Conservation (phyloP, 345 rosid genomes). For the Sonneratia caseolaris region DNA sequence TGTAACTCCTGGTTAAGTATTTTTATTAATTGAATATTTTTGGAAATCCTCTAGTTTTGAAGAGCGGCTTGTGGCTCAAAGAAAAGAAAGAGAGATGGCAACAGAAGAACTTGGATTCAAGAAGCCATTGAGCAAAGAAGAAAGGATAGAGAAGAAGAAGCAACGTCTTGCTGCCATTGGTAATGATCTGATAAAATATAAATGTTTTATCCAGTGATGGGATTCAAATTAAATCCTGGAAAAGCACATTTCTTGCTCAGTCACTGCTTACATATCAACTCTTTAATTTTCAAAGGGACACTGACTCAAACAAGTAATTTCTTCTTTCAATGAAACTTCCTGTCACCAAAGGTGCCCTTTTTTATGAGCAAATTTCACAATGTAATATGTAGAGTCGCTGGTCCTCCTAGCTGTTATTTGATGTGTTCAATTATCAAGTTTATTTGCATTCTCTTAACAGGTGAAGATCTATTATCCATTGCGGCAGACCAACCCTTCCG, state of each 20-base stretch:
- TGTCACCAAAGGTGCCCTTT: background rate
- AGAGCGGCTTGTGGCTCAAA: conserved; percentile 89
- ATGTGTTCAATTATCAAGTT: background rate
- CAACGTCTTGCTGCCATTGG: conserved; percentile 96
- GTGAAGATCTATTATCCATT: conserved; percentile 91
- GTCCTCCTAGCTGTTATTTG: background rate
- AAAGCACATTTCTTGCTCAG: background rate
- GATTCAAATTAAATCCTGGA: background rate
- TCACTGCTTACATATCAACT: background rate
- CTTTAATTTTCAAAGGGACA: background rate
- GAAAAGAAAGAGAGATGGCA: conserved; percentile 77
- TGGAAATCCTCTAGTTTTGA: conserved; percentile 49
- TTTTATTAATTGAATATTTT: background rate
- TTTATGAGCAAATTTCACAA: background rate
- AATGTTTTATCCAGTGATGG: background rate
- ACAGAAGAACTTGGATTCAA: conserved; percentile 78
- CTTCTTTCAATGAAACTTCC: background rate
- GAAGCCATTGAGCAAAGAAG: conserved; percentile 77
- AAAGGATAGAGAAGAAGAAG: conserved; percentile 85
- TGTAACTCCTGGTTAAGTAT: background rate
- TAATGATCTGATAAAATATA: conserved; percentile 16
- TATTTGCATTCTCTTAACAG: conserved; percentile 32
- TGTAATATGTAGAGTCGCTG: background rate
- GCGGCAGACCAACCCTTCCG: conserved; percentile 98
- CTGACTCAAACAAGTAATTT: background rate